Evolutionary conservation across 768 basidiomycete genomes (phyloP).

Genomic region (Psilocybe subaeruginosa): DNA sequence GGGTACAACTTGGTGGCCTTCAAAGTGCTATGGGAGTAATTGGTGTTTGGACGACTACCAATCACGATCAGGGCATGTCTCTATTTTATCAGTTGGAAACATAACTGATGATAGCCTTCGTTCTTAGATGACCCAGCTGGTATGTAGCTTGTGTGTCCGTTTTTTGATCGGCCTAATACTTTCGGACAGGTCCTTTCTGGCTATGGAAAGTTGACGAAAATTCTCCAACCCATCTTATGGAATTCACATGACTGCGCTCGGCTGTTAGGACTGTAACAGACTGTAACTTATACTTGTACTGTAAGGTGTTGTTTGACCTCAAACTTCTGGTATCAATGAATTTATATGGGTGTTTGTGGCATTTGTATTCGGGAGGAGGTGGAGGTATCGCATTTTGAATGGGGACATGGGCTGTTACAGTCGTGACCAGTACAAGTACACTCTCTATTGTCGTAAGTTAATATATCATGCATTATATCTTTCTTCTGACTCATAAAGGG

Average conservation of each 20-base stretch:
- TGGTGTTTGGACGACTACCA: conserved; percentile 68
- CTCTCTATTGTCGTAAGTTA: conserved; percentile 6
- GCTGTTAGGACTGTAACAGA: neutral
- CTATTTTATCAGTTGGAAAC: neutral
- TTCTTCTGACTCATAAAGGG: neutral
- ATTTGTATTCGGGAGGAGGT: neutral
- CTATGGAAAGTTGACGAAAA: conserved; percentile 60
- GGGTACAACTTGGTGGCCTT: conserved; percentile 66
- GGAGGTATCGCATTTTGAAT: conserved; percentile 2
- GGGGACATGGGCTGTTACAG: neutral
- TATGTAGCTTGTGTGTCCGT: conserved; percentile 23
- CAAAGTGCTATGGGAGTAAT: conserved; percentile 69
- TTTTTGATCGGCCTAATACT: neutral
- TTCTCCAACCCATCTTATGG: conserved; percentile 37
- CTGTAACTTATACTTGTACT: neutral
- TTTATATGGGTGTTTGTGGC: neutral
- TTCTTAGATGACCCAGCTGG: conserved; percentile 66
- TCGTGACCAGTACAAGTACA: conserved; percentile 6
- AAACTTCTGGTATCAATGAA: no score
- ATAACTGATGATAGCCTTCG: neutral
- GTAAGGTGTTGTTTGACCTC: neutral
- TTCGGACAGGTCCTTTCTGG: conserved; percentile 66
- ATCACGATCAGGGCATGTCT: conserved; percentile 54
- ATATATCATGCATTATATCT: neutral
- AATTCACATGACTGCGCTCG: conserved; percentile 26